These are phyloP conservation scores for Penicillium odoratum DNA, from an alignment of 495 filamentous ascomycete genomes.

Conservation along the genomic window DNA sequence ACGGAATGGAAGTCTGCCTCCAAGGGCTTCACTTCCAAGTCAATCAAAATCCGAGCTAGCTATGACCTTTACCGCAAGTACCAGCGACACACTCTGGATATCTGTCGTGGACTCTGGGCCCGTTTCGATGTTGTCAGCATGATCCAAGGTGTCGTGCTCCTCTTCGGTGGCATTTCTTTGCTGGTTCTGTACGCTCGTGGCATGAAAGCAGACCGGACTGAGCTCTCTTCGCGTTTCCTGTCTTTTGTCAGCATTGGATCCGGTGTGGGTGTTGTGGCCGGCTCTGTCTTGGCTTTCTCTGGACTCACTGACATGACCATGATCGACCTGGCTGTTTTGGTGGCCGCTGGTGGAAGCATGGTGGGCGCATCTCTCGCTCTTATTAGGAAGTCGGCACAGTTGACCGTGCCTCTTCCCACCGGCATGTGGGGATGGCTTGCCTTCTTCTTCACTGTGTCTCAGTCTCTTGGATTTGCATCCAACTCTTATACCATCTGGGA, in stretches of 20 bases:
- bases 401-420: constrained; percentile 65
- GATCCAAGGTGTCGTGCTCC: constrained; percentile 70
- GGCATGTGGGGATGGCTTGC: constrained; percentile 86
- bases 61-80: constrained; percentile 69
- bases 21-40: constrained; percentile 40
- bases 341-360: constrained; percentile 63
- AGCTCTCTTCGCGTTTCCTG: constrained; percentile 53
- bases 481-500: constrained; percentile 99
- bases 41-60: constrained; percentile 35
- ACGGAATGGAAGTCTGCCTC: constrained; percentile 41
- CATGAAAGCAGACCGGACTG: constrained; percentile 49
- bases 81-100: constrained; percentile 71
- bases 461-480: constrained; percentile 88
- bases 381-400: constrained; percentile 46
- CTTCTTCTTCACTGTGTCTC: constrained; percentile 73
- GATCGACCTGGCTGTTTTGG: constrained; percentile 35
- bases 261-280: constrained; percentile 38
- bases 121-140: constrained; percentile 86
- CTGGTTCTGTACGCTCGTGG: constrained; percentile 72
- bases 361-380: constrained; percentile 59
- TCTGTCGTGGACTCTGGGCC: constrained; percentile 88
- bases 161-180: constrained; percentile 63
- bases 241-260: constrained; percentile 43
- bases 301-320: constrained; percentile 26
- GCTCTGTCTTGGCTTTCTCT: constrained; percentile 23